Conservation (phyloP, 2,329 filamentous ascomycete species). For the Pochonia chlamydosporia region DNA sequence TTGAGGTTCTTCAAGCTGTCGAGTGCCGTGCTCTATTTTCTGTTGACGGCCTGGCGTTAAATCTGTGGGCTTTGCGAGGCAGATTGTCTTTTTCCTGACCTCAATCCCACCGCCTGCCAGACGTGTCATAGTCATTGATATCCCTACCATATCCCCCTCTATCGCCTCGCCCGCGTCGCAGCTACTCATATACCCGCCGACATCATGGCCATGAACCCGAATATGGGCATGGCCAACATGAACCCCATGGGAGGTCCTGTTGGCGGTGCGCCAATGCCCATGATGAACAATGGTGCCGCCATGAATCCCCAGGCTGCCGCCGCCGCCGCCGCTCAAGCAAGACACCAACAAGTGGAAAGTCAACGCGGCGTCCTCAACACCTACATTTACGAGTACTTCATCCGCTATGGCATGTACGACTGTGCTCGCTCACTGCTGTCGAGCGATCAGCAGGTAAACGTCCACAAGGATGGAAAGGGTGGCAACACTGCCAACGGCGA, state of each 20-base stretch:
- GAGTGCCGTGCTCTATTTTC: not conserved
- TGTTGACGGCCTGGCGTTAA: not conserved
- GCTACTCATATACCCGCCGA: constrained; percentile 6
- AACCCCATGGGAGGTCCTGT: constrained; percentile 63
- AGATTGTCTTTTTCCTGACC: constrained; percentile 8
- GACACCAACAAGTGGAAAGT: constrained; percentile 36
- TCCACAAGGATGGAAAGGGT: constrained; percentile 65
- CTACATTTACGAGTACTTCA: constrained; percentile 87
- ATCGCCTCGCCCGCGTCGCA: constrained; percentile 9
- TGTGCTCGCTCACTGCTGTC: constrained; percentile 70
- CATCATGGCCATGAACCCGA: constrained; percentile 49
- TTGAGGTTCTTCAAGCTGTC: constrained; percentile 16
- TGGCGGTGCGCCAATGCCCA: constrained; percentile 53
- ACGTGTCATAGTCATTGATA: not conserved
- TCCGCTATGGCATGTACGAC: constrained; percentile 78
- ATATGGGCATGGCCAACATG: constrained; percentile 63
- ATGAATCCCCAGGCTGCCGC: constrained; percentile 28
- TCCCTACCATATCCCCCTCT: constrained; percentile 9
- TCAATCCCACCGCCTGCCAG: constrained; percentile 14
- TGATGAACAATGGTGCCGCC: constrained; percentile 56
- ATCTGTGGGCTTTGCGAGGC: constrained; percentile 5
- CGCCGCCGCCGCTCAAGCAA: constrained; percentile 23
- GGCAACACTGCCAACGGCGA: constrained; percentile 65
- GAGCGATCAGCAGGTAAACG: constrained; percentile 60
- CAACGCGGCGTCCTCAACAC: constrained; percentile 65